Evolutionary conservation across 495 filamentous ascomycete species (phyloP).

Genomic region (Gamarada debralockiae): DNA sequence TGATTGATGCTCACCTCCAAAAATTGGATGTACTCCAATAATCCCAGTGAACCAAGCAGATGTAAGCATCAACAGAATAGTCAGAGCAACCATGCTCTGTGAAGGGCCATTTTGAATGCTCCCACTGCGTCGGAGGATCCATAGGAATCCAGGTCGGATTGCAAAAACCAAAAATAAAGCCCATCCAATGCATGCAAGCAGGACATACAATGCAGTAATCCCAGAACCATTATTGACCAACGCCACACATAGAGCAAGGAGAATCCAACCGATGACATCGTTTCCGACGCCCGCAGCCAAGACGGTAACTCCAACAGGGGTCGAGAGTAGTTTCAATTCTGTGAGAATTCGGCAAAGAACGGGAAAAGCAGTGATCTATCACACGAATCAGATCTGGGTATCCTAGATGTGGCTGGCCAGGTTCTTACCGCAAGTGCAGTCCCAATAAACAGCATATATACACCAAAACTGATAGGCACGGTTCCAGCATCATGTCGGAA

Average conservation of each 20-base stretch:
- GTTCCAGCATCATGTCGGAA: conserved; percentile 64
- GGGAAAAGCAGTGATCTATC: conserved; percentile 86
- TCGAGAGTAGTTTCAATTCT: conserved; percentile 83
- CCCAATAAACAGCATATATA: conserved; percentile 90
- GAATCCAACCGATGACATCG: conserved; percentile 87
- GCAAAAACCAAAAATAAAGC: conserved; percentile 71
- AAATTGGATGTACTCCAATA: conserved; percentile 86
- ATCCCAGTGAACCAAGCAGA: conserved; percentile 96
- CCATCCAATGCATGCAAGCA: conserved; percentile 74
- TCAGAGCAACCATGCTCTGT: conserved; percentile 80
- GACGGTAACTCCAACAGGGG: conserved; percentile 84
- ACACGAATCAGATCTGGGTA: neutral
- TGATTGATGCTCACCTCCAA: conserved; percentile 45
- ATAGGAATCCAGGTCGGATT: conserved; percentile 75
- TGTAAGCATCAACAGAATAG: conserved; percentile 70
- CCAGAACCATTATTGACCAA: conserved; percentile 87
- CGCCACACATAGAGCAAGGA: conserved; percentile 91
- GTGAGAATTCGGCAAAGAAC: conserved; percentile 93
- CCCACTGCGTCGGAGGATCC: conserved; percentile 66
- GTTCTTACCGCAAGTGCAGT: conserved; percentile 63
- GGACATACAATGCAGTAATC: conserved; percentile 80
- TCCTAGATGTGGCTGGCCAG: neutral
- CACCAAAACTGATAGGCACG: conserved; percentile 67
- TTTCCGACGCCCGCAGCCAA: conserved; percentile 94
- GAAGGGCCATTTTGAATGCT: conserved; percentile 88